Evolutionary conservation across 371 early-diverging fungal genomes (phyloP).

Genomic region (Parasitella parasitica): DNA sequence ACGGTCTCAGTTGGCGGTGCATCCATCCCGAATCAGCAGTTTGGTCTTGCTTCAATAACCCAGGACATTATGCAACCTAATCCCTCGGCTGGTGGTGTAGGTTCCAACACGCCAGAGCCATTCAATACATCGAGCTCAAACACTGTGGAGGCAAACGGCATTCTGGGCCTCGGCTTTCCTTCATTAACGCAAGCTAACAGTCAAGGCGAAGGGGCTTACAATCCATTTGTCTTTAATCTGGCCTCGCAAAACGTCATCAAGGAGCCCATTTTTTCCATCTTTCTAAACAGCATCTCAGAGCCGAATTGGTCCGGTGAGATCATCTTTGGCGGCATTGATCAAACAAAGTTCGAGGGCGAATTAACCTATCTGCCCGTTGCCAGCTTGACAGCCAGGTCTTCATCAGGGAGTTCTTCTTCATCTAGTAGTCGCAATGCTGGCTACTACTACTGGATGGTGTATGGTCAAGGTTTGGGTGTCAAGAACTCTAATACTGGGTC

Average conservation of each 20-base stretch:
- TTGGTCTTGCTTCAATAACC: constrained; percentile 40
- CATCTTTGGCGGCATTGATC: constrained; percentile 60
- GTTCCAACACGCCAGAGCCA: not conserved
- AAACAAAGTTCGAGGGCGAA: constrained; percentile 49
- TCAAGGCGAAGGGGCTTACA: constrained; percentile 28
- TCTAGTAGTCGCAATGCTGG: not conserved
- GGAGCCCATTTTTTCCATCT: constrained; percentile 45
- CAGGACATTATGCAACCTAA: constrained; percentile 33
- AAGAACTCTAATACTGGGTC: constrained; percentile 5
- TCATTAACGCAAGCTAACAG: constrained; percentile 37
- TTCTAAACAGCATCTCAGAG: constrained; percentile 27
- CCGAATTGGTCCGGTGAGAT: constrained; percentile 55
- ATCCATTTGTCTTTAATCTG: constrained; percentile 46
- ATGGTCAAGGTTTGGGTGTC: constrained; percentile 42
- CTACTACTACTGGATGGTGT: constrained; percentile 52
- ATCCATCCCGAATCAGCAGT: constrained; percentile 38
- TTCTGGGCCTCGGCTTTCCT: constrained; percentile 49
- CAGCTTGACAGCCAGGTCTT: constrained; percentile 14
- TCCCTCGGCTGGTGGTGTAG: constrained; percentile 12
- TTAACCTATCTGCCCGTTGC: constrained; percentile 50
- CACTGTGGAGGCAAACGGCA: constrained; percentile 41
- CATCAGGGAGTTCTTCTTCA: not conserved
- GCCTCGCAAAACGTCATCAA: constrained; percentile 34
- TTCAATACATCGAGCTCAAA: constrained; percentile 18
- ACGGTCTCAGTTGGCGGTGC: constrained; percentile 36